Conservation (phyloP, 2,329 filamentous ascomycete species). For the Aspergillus fijiensis region DNA sequence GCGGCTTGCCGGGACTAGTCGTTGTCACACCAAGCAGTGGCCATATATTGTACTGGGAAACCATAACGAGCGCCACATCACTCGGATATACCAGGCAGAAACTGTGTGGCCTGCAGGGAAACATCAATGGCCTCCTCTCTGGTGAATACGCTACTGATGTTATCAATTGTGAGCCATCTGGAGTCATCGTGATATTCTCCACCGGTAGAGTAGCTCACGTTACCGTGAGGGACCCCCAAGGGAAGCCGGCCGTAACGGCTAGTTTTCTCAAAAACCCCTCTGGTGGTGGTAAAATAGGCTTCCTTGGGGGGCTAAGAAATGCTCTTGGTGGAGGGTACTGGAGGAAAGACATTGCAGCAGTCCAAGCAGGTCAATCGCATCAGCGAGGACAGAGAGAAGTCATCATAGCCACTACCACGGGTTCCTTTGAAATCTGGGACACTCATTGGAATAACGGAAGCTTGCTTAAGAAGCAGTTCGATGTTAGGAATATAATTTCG, state of each 20-base stretch:
- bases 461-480: slow-evolving; percentile 68
- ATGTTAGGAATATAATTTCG: slow-evolving; percentile 65
- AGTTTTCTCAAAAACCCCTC: slow-evolving; percentile 70
- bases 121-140: slow-evolving; percentile 70
- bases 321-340: slow-evolving; percentile 69
- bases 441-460: slow-evolving; percentile 85
- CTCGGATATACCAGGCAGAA: slow-evolving; percentile 80
- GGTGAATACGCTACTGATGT: slow-evolving; percentile 77
- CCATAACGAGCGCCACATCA: slow-evolving; percentile 82
- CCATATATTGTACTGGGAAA: slow-evolving; percentile 92
- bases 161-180: slow-evolving; percentile 79
- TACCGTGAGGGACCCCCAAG: slow-evolving; percentile 80
- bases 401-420: slow-evolving; percentile 74
- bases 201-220: slow-evolving; percentile 84
- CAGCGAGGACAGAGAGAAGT: slow-evolving; percentile 82
- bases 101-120: slow-evolving; percentile 73
- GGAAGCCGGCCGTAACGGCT: slow-evolving; percentile 74
- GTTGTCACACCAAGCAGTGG: slow-evolving; percentile 81
- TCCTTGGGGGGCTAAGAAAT: slow-evolving; percentile 79
- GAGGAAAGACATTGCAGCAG: slow-evolving; percentile 76
- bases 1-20: slow-evolving; percentile 80
- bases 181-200: slow-evolving; percentile 81
- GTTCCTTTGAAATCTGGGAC: slow-evolving; percentile 80
- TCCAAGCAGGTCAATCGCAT: slow-evolving; percentile 69
- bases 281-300: slow-evolving; percentile 53